phyloP scores from a whole-genome alignment of 108 stramenopile genomes.

The Epithemia pelagica region DNA sequence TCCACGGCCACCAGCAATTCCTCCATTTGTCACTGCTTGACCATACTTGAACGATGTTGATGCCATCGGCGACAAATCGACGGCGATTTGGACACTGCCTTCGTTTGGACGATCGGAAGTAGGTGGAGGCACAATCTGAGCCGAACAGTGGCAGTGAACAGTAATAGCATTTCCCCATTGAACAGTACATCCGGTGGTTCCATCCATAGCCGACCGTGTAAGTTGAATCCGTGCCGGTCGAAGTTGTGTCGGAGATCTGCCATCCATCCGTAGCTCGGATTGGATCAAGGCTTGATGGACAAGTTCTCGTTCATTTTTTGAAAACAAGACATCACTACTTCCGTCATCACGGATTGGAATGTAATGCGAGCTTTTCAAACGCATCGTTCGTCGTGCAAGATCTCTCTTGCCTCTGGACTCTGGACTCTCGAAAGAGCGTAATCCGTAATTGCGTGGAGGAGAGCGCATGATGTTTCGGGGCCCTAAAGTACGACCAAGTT shows the following conservation, averaged over 20 bases:
- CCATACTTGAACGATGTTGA: constrained; percentile 57
- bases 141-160: constrained; percentile 41
- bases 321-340: too few species aligned
- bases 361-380: neutral
- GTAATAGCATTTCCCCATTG: constrained; percentile 68
- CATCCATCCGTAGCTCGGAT: constrained; percentile 65
- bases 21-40: constrained; percentile 43
- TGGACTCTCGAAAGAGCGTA: too few species aligned
- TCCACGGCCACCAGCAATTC: constrained; percentile 22
- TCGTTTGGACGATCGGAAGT: constrained; percentile 82
- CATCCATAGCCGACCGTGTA: constrained; percentile 55
- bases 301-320: too few species aligned
- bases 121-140: constrained; percentile 69
- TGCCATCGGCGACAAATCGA: constrained; percentile 86
- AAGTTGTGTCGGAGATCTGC: constrained; percentile 52
- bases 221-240: constrained; percentile 60
- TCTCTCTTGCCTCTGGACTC: too few species aligned
- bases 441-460: too few species aligned
- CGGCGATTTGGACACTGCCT: constrained; percentile 71
- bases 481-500: too few species aligned
- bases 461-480: too few species aligned
- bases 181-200: constrained; percentile 50
- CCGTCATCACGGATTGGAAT: neutral
- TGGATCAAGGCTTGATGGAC: too few species aligned
- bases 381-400: too few species aligned